Percentiles rank a stretch among this genome's conserved stretches.
phyloP scores from a whole-genome alignment of 352 stramenopile genomes.

The Halophytophthora polymorphica region DNA sequence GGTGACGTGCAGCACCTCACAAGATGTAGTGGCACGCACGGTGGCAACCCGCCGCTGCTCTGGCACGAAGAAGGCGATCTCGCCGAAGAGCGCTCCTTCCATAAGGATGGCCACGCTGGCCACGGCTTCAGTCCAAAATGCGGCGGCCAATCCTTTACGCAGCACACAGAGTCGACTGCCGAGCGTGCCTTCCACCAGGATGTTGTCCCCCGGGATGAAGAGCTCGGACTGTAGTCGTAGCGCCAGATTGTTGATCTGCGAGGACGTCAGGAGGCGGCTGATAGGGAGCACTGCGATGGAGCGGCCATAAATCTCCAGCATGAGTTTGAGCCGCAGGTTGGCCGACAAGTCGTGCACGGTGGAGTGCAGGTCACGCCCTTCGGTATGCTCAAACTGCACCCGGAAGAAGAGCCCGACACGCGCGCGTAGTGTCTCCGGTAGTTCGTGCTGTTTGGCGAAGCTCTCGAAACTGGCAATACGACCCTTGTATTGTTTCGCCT shows the following conservation, averaged over 20 bases:
- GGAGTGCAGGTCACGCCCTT: slow-evolving; percentile 44
- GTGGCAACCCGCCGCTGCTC: slow-evolving; percentile 55
- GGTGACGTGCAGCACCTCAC: slow-evolving; percentile 59
- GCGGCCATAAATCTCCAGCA: slow-evolving; percentile 68
- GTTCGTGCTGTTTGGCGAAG: slow-evolving; percentile 60
- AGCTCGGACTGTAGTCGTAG: slow-evolving; percentile 58
- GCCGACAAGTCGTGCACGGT: slow-evolving; percentile 59
- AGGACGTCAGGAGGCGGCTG: slow-evolving; percentile 47
- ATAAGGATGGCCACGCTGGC: slow-evolving; percentile 58
- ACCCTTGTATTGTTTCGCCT: slow-evolving; percentile 65
- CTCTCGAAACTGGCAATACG: slow-evolving; percentile 72
- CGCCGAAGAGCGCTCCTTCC: slow-evolving; percentile 62
- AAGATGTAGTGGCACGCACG: slow-evolving; percentile 54
- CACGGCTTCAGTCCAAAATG: slow-evolving; percentile 50
- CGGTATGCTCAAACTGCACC: slow-evolving; percentile 48
- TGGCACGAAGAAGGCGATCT: slow-evolving; percentile 67
- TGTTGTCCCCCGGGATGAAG: slow-evolving; percentile 68
- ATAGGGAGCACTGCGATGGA: slow-evolving; percentile 50
- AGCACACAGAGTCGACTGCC: slow-evolving; percentile 59
- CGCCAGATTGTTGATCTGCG: slow-evolving; percentile 68
- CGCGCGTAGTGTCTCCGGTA: slow-evolving; percentile 41
- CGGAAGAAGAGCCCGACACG: slow-evolving; percentile 65
- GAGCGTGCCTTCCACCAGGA: slow-evolving; percentile 55
- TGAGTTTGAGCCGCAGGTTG: slow-evolving; percentile 68
- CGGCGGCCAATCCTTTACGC: slow-evolving; percentile 44